Percentiles rank a stretch among this genome's conserved stretches.
phyloP scores from a whole-genome alignment of 768 basidiomycete species.

The Podaxis sp. region DNA sequence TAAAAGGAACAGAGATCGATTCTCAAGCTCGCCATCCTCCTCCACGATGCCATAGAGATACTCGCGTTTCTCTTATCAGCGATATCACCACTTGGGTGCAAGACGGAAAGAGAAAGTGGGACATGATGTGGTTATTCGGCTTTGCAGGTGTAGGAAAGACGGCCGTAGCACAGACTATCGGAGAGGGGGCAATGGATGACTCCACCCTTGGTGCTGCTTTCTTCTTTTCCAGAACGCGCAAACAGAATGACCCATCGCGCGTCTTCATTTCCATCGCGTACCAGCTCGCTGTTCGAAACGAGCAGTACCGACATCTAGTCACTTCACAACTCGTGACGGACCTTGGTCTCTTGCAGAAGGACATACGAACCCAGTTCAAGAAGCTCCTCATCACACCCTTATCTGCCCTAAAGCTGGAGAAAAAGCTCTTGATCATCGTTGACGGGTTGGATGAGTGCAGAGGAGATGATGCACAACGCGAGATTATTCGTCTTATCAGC shows the following conservation, averaged over 20 bases:
- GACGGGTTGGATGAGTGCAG: constrained; percentile 19
- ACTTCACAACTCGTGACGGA: not conserved
- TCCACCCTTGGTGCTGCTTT: constrained; percentile 8
- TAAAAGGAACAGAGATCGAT: constrained; percentile 6
- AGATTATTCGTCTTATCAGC: constrained; percentile 12
- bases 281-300: constrained; percentile 5
- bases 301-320: not conserved
- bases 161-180: constrained; percentile 14
- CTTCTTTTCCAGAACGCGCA: constrained; percentile 13
- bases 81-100: constrained; percentile 8
- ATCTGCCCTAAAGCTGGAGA: not conserved
- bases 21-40: constrained; percentile 8
- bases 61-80: constrained; percentile 3
- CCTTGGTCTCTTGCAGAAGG: not conserved
- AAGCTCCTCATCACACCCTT: constrained; percentile 10
- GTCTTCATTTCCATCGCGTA: constrained; percentile 16
- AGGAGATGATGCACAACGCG: constrained; percentile 9
- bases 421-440: constrained; percentile 7
- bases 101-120: not conserved
- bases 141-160: constrained; percentile 12
- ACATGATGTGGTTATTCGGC: constrained; percentile 1
- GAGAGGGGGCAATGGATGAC: not conserved
- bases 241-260: constrained; percentile 4
- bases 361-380: constrained; percentile 7
- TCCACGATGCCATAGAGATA: constrained; percentile 7